Conservation (phyloP, 1,284 basidiomycete genomes). For the Ustilago sp. region DNA sequence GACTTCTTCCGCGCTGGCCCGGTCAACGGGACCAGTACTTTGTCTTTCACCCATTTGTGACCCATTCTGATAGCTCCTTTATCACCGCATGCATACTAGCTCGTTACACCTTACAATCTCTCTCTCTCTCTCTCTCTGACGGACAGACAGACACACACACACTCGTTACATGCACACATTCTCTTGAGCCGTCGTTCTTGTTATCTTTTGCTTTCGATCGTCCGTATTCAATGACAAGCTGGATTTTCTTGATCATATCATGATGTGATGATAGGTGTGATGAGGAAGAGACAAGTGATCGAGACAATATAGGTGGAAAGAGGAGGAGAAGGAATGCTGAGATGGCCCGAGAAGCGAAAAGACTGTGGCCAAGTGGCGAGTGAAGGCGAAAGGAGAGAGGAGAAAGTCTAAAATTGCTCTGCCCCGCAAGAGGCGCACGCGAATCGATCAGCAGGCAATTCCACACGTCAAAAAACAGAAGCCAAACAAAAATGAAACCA, state of each 20-base stretch:
- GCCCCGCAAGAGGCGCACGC: not conserved
- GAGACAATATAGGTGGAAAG: not conserved
- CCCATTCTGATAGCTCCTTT: not conserved
- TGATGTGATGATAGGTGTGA: not conserved
- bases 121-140: not conserved
- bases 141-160: not conserved
- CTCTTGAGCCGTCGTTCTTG: not conserved
- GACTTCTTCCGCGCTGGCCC: not conserved
- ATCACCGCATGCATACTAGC: conserved; percentile 10
- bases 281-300: not conserved
- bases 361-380: not conserved
- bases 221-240: not conserved
- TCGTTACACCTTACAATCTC: not conserved
- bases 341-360: not conserved
- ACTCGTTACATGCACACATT: conserved; percentile 3
- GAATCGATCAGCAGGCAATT: not conserved
- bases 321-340: not conserved
- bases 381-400: not conserved
- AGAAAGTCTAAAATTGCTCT: not conserved
- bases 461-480: conserved; percentile 6
- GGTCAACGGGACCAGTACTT: not conserved
- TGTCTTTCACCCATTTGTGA: not conserved
- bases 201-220: conserved; percentile 1
- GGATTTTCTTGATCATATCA: not conserved
- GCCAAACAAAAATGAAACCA: not conserved